Base-by-base conservation (phyloP, 305 asterid genomes). In the Galium porrigens region DNA sequence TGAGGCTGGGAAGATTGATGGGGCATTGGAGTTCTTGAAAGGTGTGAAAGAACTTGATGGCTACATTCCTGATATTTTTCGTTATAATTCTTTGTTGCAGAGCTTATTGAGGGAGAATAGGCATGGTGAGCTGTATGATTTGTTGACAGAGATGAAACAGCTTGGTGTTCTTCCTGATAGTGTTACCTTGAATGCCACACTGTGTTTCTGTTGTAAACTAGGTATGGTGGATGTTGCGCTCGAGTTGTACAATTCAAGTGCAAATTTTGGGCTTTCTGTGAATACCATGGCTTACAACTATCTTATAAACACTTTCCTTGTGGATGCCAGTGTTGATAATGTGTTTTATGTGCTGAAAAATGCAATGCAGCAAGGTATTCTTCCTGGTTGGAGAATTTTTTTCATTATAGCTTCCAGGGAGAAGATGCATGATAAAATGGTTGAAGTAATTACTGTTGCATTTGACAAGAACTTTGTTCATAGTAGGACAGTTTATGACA, bases 191-290 rank as follows among this genome's bases (percentile, higher is more conserved):
- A 89, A 84, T 76, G 82, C 81, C 56, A 72, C 82, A 25, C 71
- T 89, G 72, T 81, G 95, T 79, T 85, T 91, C 75, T 84, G 87
- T 48, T 86, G 95, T 77, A 91, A 89, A 78, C 81, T 70, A 14
- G 95, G 98, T 61, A 75, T 81, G 85, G 70, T 73, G 70, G 88
- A 86, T 69, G 76, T 83, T 64, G 96, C 95, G 3, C 10, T 79
- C 73, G 83, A 75, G 44, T 79, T 91, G 79, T 88, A 82, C 71
- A 66, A 86, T 72, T 83, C 82, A 6, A 83, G 91, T 71, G 75
- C 59, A 5, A 89, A 86, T 75, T 73, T 83, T 71, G 95, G 89
- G 55, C 80, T 86, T 22, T 85, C 96, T 70, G 80, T 85, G 44
- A 85, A 78, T 69, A 68, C 72, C 63, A 83, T 81, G 90, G 83